Evolutionary conservation across 2,329 filamentous ascomycete species (phyloP).

Genomic region (Pseudocercospora musae): DNA sequence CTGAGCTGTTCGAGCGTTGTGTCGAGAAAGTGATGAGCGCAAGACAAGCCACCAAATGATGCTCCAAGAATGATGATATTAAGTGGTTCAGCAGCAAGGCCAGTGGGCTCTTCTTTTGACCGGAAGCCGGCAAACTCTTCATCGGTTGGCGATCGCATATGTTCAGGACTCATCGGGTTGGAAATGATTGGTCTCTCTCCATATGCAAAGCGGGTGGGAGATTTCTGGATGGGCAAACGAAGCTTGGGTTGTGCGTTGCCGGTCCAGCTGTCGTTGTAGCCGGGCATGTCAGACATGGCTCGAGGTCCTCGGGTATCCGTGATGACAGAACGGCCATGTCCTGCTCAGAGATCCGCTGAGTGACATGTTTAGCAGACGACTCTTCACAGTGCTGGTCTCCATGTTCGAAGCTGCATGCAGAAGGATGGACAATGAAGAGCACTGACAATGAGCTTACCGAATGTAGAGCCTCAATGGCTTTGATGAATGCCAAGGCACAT

Average conservation of each 20-base stretch:
- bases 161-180: not conserved
- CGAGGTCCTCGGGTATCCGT: not conserved
- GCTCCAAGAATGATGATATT: conserved; percentile 41
- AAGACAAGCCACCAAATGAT: conserved; percentile 39
- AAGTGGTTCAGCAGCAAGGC: conserved; percentile 24
- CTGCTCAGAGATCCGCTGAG: not conserved
- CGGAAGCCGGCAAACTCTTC: not conserved
- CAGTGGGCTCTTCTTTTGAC: conserved; percentile 13
- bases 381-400: not conserved
- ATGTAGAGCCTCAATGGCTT: not conserved
- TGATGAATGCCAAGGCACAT: not conserved
- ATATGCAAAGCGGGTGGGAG: not conserved
- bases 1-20: conserved; percentile 32
- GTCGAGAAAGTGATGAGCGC: conserved; percentile 38
- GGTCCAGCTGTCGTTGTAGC: not conserved
- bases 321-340: not conserved
- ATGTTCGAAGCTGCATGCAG: not conserved
- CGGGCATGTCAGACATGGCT: not conserved
- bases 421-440: not conserved
- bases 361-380: not conserved
- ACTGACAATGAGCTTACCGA: not conserved
- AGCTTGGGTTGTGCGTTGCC: not conserved
- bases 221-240: not conserved
- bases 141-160: conserved; percentile 1
- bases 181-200: not conserved